Percentiles rank a stretch among this genome's conserved stretches.
These are phyloP conservation scores for Aquanectria penicillioides DNA, from an alignment of 2,329 filamentous ascomycete genomes.

Conservation along the genomic window DNA sequence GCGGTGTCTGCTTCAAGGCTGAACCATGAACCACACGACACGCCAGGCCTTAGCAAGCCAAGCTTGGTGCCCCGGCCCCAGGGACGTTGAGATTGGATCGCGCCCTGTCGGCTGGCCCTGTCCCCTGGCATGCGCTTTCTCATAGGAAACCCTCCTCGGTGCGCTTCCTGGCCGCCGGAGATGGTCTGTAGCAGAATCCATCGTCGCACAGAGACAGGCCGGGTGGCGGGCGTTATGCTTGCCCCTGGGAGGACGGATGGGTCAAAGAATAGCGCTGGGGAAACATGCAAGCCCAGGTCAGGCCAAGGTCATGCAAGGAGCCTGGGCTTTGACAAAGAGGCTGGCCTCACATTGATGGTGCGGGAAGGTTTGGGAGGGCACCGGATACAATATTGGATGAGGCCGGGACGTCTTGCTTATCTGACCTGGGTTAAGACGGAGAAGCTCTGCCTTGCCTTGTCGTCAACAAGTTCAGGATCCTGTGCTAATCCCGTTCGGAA, in stretches of 20 bases:
- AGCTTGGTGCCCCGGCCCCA: neutral
- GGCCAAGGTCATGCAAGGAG: too few relatives aligned
- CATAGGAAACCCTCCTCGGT: neutral
- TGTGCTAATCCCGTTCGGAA: too few relatives aligned
- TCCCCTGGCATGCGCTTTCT: slow-evolving; percentile 1
- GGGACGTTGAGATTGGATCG: slow-evolving; percentile 23
- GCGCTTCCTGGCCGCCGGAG: neutral
- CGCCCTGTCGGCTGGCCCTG: slow-evolving; percentile 1
- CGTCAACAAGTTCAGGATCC: too few relatives aligned
- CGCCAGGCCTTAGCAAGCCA: neutral
- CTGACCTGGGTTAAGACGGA: too few relatives aligned
- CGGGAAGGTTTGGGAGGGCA: too few relatives aligned
- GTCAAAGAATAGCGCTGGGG: neutral
- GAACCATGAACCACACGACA: slow-evolving; percentile 1
- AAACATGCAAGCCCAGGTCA: neutral
- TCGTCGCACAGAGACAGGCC: neutral
- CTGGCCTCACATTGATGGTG: neutral
- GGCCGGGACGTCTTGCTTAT: too few relatives aligned
- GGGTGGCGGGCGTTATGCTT: too few relatives aligned
- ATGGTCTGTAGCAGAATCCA: neutral
- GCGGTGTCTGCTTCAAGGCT: slow-evolving; percentile 7
- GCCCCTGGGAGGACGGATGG: neutral
- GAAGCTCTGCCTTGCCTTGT: too few relatives aligned
- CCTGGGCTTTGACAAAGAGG: slow-evolving; percentile 2
- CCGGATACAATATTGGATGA: too few relatives aligned